Evolutionary conservation across 1,284 basidiomycete species (phyloP), one percentile per base, ranked within the genome.

Genomic region (Malassezia yamatoensis): DNA sequence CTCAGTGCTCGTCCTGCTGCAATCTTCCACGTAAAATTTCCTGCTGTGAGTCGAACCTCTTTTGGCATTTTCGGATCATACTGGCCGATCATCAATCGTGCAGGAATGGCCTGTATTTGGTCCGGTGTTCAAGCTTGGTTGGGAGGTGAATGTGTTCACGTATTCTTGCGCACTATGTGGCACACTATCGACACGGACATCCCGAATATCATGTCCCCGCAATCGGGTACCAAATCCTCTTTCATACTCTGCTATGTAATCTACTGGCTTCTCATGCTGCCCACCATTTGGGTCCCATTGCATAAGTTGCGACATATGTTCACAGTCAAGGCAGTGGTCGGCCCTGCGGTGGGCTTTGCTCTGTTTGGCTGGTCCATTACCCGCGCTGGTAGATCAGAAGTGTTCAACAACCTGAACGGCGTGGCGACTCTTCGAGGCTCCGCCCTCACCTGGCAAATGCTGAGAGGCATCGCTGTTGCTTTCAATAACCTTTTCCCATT

Each of bases 191-290:
- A 83, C 53, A 16, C 16, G 13, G 78, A 81, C 58, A 83, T 88
- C 51, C 82, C 80, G 35, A 87, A 87, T 76, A 77, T 78, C 37
- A 78, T 88, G 64, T 83, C 86, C 11, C 81, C 78, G 15, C 83
- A 82, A 8, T 82, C 85, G 48, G 85, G 85, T 33, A 86, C 82
- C 13, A 84, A 79, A 44, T 84, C 83, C 2, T 77, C 79, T 38
- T 83, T 85, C 71, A 85, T 86, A 65, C 77, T 89, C 75, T 83
- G 82, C 61, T 91, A 90, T 80, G 84, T 90, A 79, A 78, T 91
- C 59, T 91, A 89, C 78, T 88, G 86, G 82, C 76, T 88, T 40
- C 79, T 88, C 52, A 85, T 83, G 34, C 78, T 90, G 11, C 85
- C 86, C 4, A 82, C 83, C 24, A 85, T 88, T 60, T 87, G 83